Evolutionary conservation across 2,329 filamentous ascomycete species (phyloP), one percentile per base, ranked within the genome.

Genomic region (Penicillium sp.): DNA sequence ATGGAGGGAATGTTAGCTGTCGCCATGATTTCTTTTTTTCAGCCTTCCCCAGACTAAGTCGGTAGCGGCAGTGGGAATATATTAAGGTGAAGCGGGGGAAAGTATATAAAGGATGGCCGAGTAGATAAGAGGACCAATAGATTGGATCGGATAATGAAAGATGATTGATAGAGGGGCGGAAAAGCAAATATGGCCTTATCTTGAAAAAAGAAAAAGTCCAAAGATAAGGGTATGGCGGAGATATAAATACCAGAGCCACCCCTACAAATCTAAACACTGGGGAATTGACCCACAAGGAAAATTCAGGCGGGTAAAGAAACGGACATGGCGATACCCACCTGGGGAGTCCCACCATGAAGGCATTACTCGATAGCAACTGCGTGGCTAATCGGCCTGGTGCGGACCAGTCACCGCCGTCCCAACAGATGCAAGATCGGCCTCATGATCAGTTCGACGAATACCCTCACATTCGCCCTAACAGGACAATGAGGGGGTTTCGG

Each of bases 1-100:
- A 93, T 83, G 19, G 80, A 78, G 53, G 78, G 71, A 50, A 68
- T 67, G 54, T 64, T 61, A 54, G 67, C 46, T 52, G 65, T 62
- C 29, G 61, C 57, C 65, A 68, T 70, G 49, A 22, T 49, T 55
- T 43, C 52, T 31, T 47, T 52, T 26, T 14, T 49, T 56, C 45
- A 49, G 50, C 24, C 14, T 19, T 49, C 4, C n/a, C 29, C 19
- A 21, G 39, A 33, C 24, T 22, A 26, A 49, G 29, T 54, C 43
- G 47, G 35, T 48, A 53, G 50, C 24, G 49, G 57, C 51, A 21
- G n/a, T 42, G 11, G 19, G 3, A 47, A n/a, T 52, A 26, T 27
- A 49, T 29, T 43, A 22, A 37, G 54, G 53, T 47, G 29, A 37
- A 59, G 56, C 39, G 21, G 52, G 44, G 47, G 48, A 24, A 49